Conservation (phyloP, 148 eudicot species). For the Vaccinium vitisidaea region DNA sequence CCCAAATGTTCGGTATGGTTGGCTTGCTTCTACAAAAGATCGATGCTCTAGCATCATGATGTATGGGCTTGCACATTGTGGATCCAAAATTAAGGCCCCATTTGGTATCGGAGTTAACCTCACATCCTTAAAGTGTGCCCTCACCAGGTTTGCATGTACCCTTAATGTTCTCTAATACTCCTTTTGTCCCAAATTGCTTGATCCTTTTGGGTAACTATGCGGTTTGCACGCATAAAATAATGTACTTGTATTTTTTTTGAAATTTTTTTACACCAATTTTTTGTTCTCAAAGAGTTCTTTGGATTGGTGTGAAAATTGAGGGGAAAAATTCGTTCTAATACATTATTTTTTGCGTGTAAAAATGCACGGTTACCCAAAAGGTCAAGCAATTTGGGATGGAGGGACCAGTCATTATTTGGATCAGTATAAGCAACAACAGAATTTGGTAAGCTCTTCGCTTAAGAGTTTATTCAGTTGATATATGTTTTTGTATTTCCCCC, state of each 20-base stretch:
- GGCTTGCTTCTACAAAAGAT: slow-evolving; percentile 35
- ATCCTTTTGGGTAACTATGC: too few species aligned
- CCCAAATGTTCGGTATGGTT: slow-evolving; percentile 34
- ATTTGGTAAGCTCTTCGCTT: background rate
- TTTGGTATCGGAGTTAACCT: slow-evolving; percentile 39
- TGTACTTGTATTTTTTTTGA: too few species aligned
- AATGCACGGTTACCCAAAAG: too few species aligned
- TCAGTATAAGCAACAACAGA: background rate
- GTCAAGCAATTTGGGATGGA: too few species aligned
- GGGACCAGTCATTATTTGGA: background rate
- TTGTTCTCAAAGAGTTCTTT: too few species aligned
- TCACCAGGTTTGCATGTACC: slow-evolving; percentile 24
- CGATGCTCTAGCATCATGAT: slow-evolving; percentile 25
- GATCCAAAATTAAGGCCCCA: slow-evolving; percentile 15
- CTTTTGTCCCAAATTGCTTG: too few species aligned
- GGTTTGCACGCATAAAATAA: too few species aligned
- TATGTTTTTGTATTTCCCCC: background rate
- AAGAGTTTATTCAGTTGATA: background rate
- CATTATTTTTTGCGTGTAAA: too few species aligned
- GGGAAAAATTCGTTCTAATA: too few species aligned
- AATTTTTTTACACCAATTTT: background rate
- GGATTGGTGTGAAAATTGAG: too few species aligned
- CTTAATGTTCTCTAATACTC: background rate
- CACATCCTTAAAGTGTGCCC: slow-evolving; percentile 22
- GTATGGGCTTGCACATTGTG: slow-evolving; percentile 31